A percentile compares a stretch with the other conserved stretches of the same genome.
These are phyloP conservation scores for Pyrenula massariospora DNA, from an alignment of 495 filamentous ascomycete genomes.

Conservation along the genomic window DNA sequence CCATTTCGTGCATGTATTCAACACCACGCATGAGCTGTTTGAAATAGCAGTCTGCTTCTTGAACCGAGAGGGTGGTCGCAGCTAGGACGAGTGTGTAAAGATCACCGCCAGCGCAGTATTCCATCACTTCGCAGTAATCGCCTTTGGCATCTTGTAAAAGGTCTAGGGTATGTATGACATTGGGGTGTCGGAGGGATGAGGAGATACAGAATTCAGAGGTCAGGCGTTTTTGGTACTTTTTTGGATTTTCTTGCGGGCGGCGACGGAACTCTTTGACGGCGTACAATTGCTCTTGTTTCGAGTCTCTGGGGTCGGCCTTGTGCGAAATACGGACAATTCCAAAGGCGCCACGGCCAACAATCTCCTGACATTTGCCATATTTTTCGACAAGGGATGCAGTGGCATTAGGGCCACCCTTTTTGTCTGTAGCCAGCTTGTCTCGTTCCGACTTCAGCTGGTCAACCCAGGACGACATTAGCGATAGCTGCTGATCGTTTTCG, in stretches of 20 bases:
- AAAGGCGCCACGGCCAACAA: conserved; percentile 95
- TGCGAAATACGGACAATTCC: conserved; percentile 98
- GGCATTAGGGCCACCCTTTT: conserved; percentile 63
- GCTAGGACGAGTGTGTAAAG: conserved; percentile 90
- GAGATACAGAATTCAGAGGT: conserved; percentile 99
- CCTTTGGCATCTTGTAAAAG: conserved; percentile 92
- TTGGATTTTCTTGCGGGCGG: conserved; percentile 81
- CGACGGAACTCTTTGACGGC: conserved; percentile 98
- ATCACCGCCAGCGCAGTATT: conserved; percentile 95
- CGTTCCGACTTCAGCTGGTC: conserved; percentile 85
- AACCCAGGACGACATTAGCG: conserved; percentile 90
- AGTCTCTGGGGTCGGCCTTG: conserved; percentile 75
- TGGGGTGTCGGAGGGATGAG: conserved; percentile 88
- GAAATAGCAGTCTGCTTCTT: conserved; percentile 96
- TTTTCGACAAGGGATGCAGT: conserved; percentile 85
- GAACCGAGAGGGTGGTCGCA: conserved; percentile 83
- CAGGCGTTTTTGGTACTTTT: conserved; percentile 95
- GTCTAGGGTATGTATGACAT: conserved; percentile 96
- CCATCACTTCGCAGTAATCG: conserved; percentile 99
- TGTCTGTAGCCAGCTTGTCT: conserved; percentile 62
- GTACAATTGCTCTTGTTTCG: conserved; percentile 77
- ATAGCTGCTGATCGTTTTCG: conserved; percentile 70
- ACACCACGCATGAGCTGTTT: conserved; percentile 99
- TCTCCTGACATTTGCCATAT: conserved; percentile 97
- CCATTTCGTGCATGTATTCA: conserved; percentile 99